Evolutionary conservation across 805 yeast species (phyloP).

Genomic region (Candida maltosa): DNA sequence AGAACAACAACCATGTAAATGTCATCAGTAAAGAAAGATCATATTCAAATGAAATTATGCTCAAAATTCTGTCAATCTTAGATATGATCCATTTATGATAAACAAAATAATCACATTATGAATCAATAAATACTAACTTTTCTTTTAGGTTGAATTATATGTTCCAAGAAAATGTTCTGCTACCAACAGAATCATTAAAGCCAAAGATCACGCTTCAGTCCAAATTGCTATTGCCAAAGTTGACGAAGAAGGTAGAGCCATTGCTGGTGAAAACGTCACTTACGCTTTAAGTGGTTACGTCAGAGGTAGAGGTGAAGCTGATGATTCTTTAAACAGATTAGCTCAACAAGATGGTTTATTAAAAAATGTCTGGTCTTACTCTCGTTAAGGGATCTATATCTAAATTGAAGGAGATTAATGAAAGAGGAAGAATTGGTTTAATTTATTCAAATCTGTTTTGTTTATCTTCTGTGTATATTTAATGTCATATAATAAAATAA

Average conservation of each 20-base stretch:
- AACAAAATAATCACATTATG: not conserved
- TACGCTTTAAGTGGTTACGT: constrained; percentile 97
- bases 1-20: too few relatives aligned
- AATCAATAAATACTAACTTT: constrained; percentile 25
- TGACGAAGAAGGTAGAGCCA: constrained; percentile 93
- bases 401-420: constrained; percentile 1
- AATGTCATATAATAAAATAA: too few relatives aligned
- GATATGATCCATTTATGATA: not conserved
- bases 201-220: constrained; percentile 99
- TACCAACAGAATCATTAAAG: constrained; percentile 99
- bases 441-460: not conserved
- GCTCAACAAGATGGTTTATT: constrained; percentile 98
- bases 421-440: constrained; percentile 9
- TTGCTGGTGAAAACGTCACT: constrained; percentile 86
- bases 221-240: constrained; percentile 98
- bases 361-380: constrained; percentile 93
- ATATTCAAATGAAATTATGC: not conserved
- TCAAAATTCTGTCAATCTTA: not conserved
- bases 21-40: not conserved
- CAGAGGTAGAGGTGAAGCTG: constrained; percentile 99
- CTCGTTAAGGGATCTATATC: constrained; percentile 61
- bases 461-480: constrained; percentile 9
- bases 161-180: constrained; percentile 99
- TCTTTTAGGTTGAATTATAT: constrained; percentile 92
- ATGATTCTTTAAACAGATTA: constrained; percentile 98